Evolutionary conservation across 495 filamentous ascomycete species (phyloP).

Genomic region (Neurospora sp.): DNA sequence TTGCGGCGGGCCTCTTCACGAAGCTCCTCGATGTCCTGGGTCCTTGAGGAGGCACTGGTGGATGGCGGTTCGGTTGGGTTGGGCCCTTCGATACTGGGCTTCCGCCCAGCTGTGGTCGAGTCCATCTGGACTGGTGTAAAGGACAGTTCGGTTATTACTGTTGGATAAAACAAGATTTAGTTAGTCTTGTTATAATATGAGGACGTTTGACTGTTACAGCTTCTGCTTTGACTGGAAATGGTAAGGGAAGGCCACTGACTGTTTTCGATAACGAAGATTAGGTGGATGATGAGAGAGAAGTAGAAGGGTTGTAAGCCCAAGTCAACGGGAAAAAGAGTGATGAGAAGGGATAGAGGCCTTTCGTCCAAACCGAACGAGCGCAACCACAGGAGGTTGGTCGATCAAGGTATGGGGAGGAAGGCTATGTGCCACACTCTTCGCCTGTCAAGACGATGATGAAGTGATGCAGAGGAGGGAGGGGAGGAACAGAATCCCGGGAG

Average conservation of each 20-base stretch:
- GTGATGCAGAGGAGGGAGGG: background rate
- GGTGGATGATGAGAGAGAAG: background rate
- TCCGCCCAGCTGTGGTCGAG: background rate
- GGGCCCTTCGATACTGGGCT: background rate
- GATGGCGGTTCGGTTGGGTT: constrained; percentile 14
- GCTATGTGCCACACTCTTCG: background rate
- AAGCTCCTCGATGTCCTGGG: constrained; percentile 31
- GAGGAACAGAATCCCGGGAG: background rate
- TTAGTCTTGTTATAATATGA: background rate
- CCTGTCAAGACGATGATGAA: background rate
- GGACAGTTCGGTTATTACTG: background rate
- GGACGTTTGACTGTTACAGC: background rate
- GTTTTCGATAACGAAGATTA: background rate
- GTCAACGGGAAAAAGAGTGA: background rate
- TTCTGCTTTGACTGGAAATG: background rate
- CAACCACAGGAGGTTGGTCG: background rate
- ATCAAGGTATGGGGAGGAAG: background rate
- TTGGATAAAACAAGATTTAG: background rate
- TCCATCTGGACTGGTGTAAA: background rate
- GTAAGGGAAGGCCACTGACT: background rate
- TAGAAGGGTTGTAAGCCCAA: background rate
- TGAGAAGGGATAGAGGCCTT: background rate
- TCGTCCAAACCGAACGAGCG: constrained; percentile 1
- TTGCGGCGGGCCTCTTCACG: constrained; percentile 34
- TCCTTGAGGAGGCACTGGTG: constrained; percentile 26